Evolutionary conservation across 2,329 filamentous ascomycete species (phyloP).

Genomic region (Colletotrichum sansevieriae): DNA sequence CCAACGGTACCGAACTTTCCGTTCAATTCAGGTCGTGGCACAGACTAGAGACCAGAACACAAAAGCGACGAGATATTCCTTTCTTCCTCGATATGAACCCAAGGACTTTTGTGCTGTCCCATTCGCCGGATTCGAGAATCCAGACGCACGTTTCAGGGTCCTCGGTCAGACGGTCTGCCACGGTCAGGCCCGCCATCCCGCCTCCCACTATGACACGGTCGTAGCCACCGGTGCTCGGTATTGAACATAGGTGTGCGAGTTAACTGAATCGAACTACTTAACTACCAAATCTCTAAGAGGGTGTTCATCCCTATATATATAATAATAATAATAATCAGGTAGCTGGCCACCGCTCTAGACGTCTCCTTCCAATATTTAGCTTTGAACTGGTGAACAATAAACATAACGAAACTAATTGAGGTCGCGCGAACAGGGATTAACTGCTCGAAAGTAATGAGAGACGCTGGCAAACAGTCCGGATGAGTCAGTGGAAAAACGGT

Average conservation of each 20-base stretch:
- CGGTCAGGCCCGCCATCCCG: slow-evolving; percentile 51
- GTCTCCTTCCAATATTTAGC: not conserved
- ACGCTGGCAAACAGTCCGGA: too few species aligned
- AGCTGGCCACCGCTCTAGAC: too few species aligned
- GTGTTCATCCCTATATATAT: too few species aligned
- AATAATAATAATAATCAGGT: too few species aligned
- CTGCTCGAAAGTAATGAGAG: not conserved
- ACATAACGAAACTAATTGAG: slow-evolving; percentile 19
- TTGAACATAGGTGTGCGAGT: not conserved
- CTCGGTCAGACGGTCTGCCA: slow-evolving; percentile 49
- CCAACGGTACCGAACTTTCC: slow-evolving; percentile 14
- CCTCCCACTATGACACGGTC: slow-evolving; percentile 51
- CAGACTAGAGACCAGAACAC: slow-evolving; percentile 23
- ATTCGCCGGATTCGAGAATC: slow-evolving; percentile 37
- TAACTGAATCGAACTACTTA: too few species aligned
- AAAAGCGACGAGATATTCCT: not conserved
- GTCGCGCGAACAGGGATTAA: not conserved
- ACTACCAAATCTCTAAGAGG: too few species aligned
- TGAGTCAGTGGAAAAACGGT: too few species aligned
- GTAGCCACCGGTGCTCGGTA: slow-evolving; percentile 41
- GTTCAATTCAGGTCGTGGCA: slow-evolving; percentile 31
- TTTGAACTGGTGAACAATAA: slow-evolving; percentile 33
- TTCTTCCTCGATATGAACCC: slow-evolving; percentile 1
- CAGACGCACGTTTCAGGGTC: slow-evolving; percentile 29
- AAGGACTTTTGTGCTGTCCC: slow-evolving; percentile 29